Evolutionary conservation across 169 alveolate genomes (phyloP).

Genomic region (Babesia divergens): DNA sequence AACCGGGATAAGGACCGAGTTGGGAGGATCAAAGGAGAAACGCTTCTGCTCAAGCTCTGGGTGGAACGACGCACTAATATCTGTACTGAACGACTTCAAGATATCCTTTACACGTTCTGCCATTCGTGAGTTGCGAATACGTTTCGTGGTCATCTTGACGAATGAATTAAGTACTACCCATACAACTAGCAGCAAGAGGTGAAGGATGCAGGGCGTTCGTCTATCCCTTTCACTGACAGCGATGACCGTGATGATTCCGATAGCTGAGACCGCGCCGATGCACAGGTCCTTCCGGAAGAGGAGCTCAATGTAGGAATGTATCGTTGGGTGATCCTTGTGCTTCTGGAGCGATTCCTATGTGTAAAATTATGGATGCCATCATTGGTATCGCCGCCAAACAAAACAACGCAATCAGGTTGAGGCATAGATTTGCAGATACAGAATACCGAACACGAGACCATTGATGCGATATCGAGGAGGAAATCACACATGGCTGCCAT

Average conservation of each 20-base stretch:
- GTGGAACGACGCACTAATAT: not conserved
- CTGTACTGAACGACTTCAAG: conserved; percentile 2
- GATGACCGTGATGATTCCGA: conserved; percentile 2
- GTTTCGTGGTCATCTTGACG: conserved; percentile 37
- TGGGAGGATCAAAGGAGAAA: conserved; percentile 57
- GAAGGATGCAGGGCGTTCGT: conserved; percentile 6
- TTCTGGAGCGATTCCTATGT: conserved; percentile 30
- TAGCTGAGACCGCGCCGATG: conserved; percentile 11
- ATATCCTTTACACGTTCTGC: conserved; percentile 49
- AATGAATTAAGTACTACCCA: conserved; percentile 52
- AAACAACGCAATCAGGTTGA: not conserved
- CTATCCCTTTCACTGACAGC: not conserved
- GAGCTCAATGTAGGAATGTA: not conserved
- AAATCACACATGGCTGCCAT: conserved; percentile 9
- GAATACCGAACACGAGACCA: conserved; percentile 15
- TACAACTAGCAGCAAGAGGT: conserved; percentile 20
- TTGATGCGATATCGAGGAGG: not conserved
- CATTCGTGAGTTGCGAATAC: conserved; percentile 15
- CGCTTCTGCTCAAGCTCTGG: conserved; percentile 50
- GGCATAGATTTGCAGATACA: conserved; percentile 1
- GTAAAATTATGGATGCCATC: not conserved
- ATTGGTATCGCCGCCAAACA: not conserved
- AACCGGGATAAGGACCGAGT: conserved; percentile 53
- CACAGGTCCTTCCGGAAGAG: conserved; percentile 27
- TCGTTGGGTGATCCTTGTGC: not conserved